phyloP scores from a whole-genome alignment of 1,284 basidiomycete species.

The Kwoniella shivajii region DNA sequence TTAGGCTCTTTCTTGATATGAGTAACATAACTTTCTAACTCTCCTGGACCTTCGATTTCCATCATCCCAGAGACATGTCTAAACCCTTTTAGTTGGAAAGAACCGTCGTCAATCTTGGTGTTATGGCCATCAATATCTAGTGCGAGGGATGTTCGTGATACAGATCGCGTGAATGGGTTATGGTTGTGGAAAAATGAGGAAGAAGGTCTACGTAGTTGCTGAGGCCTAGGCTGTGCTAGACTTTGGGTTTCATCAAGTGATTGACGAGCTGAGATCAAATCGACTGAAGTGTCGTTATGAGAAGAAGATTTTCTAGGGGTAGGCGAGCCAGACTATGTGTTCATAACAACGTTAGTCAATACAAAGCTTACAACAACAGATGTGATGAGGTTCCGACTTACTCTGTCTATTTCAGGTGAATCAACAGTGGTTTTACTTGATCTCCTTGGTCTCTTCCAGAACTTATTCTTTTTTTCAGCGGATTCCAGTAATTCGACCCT shows the following conservation, averaged over 20 bases:
- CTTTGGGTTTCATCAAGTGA: constrained; percentile 1
- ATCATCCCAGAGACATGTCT: constrained; percentile 49
- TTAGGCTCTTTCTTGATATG: constrained; percentile 22
- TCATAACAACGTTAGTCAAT: neutral
- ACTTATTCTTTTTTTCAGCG: constrained; percentile 30
- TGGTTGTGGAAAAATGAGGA: constrained; percentile 40
- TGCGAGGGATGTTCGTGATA: constrained; percentile 35
- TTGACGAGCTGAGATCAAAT: neutral
- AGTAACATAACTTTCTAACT: constrained; percentile 22
- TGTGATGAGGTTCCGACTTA: neutral
- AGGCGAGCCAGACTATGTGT: constrained; percentile 16
- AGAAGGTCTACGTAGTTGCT: constrained; percentile 34
- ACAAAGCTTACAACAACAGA: too few species aligned
- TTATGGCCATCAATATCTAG: constrained; percentile 29
- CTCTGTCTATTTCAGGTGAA: constrained; percentile 8
- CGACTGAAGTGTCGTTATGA: neutral
- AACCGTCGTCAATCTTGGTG: constrained; percentile 36
- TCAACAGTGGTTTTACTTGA: constrained; percentile 5
- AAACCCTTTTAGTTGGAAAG: constrained; percentile 51
- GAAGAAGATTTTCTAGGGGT: constrained; percentile 15
- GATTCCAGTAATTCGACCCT: constrained; percentile 26
- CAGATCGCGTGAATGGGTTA: constrained; percentile 41
- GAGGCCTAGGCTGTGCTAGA: constrained; percentile 14
- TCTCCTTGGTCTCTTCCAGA: constrained; percentile 30
- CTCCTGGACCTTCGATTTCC: constrained; percentile 28